Evolutionary conservation across 2,329 filamentous ascomycete genomes (phyloP), one percentile per base, ranked within the genome.

Genomic region (Trichophyton schoenleinii): DNA sequence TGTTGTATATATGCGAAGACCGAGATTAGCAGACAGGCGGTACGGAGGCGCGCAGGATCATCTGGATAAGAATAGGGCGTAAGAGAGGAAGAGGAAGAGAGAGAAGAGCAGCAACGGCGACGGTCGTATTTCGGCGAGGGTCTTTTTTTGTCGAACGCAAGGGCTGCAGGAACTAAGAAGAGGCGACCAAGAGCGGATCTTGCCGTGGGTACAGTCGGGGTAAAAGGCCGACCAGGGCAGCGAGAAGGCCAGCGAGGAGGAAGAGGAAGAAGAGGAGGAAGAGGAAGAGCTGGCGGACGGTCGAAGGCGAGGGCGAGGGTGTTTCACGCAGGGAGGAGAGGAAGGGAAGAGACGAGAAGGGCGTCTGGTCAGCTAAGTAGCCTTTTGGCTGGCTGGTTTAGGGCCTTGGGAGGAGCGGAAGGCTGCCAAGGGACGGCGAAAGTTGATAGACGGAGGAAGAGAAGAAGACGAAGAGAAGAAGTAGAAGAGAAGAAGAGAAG

Each of bases 211-310:
- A 59, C 57, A 49, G 59, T 38, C 25, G 34, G 53, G 60, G 63
- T 44, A 49, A 68, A 64, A 63, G 65, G 59, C 63, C 64, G 65
- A 64, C 36, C 20, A 44, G 58, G 36, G 42, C 38, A 41, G 42
- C 15, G 36, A 28, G 22, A 55, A 13, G 28, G 34, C 20, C 34
- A 3, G 15, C 18, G n/a, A 42, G 22, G 49, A 15, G 34, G 34
- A 22, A 3, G 22, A 22, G 34, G 34, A 58, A 34, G 46, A 25
- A 8, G 53, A 38, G 6, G 53, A 11, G n/a, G 25, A 11, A 9
- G 28, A 28, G 11, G 18, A 57, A 5, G 28, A 38, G 34, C 41
- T 13, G n/a, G 15, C 13, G 31, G 20, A 38, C 13, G 34, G 15
- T 38, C 34, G 31, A 34, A 9, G 31, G 31, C 6, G 6, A 9